Evolutionary conservation across 208 protist genomes (phyloP).

Genomic region (Angomonas desouzai): DNA sequence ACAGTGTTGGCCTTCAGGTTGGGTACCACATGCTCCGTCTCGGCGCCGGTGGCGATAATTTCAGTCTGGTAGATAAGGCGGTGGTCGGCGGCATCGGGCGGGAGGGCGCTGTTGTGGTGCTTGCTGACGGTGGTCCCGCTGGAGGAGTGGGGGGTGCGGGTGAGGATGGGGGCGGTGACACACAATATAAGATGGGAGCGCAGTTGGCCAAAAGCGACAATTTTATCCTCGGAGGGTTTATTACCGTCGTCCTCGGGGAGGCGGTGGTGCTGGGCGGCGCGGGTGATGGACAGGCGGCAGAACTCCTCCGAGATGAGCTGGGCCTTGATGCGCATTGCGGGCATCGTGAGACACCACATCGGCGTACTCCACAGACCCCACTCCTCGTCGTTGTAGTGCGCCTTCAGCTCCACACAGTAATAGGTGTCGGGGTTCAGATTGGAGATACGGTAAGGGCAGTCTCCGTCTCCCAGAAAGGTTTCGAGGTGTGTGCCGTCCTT

Average conservation of each 20-base stretch:
- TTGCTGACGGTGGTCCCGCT: conserved; percentile 30
- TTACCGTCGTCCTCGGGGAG: conserved; percentile 89
- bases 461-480: conserved; percentile 81
- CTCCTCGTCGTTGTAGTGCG: conserved; percentile 92
- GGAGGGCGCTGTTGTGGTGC: conserved; percentile 66
- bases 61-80: conserved; percentile 87
- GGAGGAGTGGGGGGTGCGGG: conserved; percentile 56
- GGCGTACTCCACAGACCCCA: conserved; percentile 90
- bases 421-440: conserved; percentile 83
- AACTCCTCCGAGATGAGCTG: conserved; percentile 90
- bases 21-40: conserved; percentile 72
- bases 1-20: conserved; percentile 86
- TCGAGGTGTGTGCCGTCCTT: conserved; percentile 64
- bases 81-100: conserved; percentile 61
- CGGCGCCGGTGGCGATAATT: conserved; percentile 47
- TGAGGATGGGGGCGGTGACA: conserved; percentile 80
- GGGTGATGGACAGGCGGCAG: conserved; percentile 66
- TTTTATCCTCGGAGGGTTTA: conserved; percentile 47
- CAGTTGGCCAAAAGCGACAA: conserved; percentile 73
- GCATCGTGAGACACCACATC: conserved; percentile 90
- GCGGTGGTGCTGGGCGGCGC: conserved; percentile 65
- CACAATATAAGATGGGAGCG: conserved; percentile 85
- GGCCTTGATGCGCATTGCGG: conserved; percentile 76
- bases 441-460: conserved; percentile 80
- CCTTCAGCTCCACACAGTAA: conserved; percentile 90